These are phyloP conservation scores for Wickerhamomyces xylosicus DNA, from an alignment of 805 yeast species.

Conservation along the genomic window DNA sequence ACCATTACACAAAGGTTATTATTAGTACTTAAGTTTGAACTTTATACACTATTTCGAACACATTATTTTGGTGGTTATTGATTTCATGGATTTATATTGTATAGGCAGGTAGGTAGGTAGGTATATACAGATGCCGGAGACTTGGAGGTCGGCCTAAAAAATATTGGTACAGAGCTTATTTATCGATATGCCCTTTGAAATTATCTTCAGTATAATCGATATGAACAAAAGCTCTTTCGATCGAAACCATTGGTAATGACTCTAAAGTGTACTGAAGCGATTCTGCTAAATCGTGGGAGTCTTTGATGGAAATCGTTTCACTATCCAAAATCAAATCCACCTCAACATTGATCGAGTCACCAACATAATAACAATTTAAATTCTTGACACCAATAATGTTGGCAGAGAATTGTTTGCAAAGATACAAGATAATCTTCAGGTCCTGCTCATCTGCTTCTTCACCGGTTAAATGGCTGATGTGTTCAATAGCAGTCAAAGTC, in stretches of 20 bases:
- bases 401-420: constrained; percentile 60
- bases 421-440: constrained; percentile 54
- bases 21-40: too few relatives aligned
- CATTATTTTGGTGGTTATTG: too few relatives aligned
- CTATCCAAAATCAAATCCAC: constrained; percentile 57
- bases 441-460: constrained; percentile 55
- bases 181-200: constrained; percentile 25
- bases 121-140: too few relatives aligned
- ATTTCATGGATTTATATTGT: too few relatives aligned
- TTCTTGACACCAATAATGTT: constrained; percentile 55
- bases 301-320: constrained; percentile 33
- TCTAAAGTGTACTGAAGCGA: constrained; percentile 75
- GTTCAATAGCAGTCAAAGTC: constrained; percentile 57
- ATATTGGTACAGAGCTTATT: too few relatives aligned
- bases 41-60: too few relatives aligned
- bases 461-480: constrained; percentile 67
- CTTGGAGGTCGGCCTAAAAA: too few relatives aligned
- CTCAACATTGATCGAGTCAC: constrained; percentile 68
- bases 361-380: constrained; percentile 66
- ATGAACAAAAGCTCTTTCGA: constrained; percentile 77
- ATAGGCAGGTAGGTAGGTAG: too few relatives aligned
- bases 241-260: constrained; percentile 61
- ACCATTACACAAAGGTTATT: too few relatives aligned
- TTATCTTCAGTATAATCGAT: constrained; percentile 44
- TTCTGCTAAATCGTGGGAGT: constrained; percentile 74